Evolutionary conservation across 805 yeast species (phyloP).

Genomic region (Kazachstania africana): DNA sequence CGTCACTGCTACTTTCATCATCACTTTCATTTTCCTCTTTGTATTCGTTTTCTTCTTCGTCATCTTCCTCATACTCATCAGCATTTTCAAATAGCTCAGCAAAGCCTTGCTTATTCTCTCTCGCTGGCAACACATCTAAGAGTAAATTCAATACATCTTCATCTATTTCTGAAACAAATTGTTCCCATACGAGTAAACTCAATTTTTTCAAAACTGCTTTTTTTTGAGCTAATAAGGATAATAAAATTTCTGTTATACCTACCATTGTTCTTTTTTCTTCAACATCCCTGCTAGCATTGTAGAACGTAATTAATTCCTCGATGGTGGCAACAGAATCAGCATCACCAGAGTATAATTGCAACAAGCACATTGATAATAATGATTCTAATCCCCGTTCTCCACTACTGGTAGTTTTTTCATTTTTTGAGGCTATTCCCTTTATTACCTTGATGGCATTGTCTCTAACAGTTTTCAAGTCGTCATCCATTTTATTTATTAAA

Average conservation of each 20-base stretch:
- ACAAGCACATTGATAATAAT: constrained; percentile 59
- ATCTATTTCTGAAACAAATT: constrained; percentile 37
- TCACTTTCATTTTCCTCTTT: constrained; percentile 24
- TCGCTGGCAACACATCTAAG: constrained; percentile 45
- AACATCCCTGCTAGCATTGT: constrained; percentile 20
- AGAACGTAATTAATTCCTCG: constrained; percentile 45
- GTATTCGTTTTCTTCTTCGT: constrained; percentile 31
- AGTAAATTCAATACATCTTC: constrained; percentile 36
- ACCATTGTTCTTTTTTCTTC: constrained; percentile 33
- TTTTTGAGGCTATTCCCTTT: constrained; percentile 31
- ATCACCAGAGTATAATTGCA: constrained; percentile 69
- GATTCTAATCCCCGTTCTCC: constrained; percentile 48
- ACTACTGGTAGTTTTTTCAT: constrained; percentile 19
- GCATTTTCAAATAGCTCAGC: constrained; percentile 59
- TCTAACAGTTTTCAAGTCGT: constrained; percentile 39
- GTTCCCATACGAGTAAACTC: constrained; percentile 45
- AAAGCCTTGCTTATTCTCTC: constrained; percentile 78
- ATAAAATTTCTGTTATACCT: constrained; percentile 45
- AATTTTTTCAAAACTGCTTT: constrained; percentile 47
- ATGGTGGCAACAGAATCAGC: constrained; percentile 65
- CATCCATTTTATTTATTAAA: constrained; percentile 41
- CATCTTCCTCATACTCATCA: constrained; percentile 35
- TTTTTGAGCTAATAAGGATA: constrained; percentile 46
- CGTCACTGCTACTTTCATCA: constrained; percentile 19
- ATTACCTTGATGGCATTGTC: constrained; percentile 39